Evolutionary conservation across 768 basidiomycete genomes (phyloP).

Genomic region (Terana coerulea): DNA sequence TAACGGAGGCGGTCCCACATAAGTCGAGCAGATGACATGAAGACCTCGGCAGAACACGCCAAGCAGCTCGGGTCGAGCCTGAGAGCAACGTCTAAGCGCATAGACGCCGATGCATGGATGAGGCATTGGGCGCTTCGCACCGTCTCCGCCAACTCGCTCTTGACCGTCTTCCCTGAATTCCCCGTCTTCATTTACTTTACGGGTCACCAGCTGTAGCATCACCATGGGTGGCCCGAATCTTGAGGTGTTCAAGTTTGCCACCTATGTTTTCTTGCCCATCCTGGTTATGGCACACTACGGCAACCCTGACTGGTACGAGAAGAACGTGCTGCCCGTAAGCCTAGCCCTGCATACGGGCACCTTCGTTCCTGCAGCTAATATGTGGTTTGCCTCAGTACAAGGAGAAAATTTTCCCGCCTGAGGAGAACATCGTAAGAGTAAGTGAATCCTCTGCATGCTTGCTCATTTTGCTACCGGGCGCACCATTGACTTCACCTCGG

Average conservation of each 20-base stretch:
- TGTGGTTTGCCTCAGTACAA: constrained; percentile 49
- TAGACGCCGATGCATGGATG: no score
- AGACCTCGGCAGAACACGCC: no score
- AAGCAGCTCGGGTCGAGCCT: no score
- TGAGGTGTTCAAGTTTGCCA: constrained; percentile 85
- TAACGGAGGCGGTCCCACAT: no score
- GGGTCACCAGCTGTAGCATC: no score
- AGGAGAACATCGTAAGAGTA: constrained; percentile 54
- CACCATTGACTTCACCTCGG: not conserved
- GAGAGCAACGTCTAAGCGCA: no score
- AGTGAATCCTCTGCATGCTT: constrained; percentile 5
- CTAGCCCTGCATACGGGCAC: no score
- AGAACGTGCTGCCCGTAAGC: constrained; percentile 71
- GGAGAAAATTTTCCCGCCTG: constrained; percentile 64
- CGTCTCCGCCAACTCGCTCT: no score
- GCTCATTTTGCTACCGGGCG: not conserved
- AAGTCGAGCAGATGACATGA: no score
- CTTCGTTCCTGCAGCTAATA: not conserved
- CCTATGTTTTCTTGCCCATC: constrained; percentile 85
- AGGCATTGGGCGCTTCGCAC: no score
- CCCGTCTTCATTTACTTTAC: no score
- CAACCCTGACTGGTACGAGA: constrained; percentile 82
- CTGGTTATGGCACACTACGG: constrained; percentile 80
- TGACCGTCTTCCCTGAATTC: no score
- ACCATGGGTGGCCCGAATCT: constrained; percentile 42